Percentiles rank a stretch among this genome's conserved stretches.
Evolutionary conservation across 1,284 basidiomycete species (phyloP).

Genomic region (Puccinia coronata): DNA sequence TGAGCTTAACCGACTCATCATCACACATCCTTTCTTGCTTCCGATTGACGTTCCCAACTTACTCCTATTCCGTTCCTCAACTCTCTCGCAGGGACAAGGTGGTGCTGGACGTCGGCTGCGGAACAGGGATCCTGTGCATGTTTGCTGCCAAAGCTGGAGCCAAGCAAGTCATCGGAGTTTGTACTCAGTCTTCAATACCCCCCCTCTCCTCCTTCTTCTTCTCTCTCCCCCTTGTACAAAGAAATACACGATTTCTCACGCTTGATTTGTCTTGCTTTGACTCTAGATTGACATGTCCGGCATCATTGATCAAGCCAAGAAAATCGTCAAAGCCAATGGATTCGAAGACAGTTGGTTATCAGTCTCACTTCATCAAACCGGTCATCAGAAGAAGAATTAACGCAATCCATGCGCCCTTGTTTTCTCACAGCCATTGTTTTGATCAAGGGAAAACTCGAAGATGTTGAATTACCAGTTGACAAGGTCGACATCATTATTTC

Average conservation of each 20-base stretch:
- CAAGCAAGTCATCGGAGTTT: slow-evolving; percentile 79
- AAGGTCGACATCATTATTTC: slow-evolving; percentile 99
- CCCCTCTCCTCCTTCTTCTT: not conserved
- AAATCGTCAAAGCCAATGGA: slow-evolving; percentile 94
- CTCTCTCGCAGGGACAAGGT: slow-evolving; percentile 68
- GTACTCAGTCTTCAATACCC: slow-evolving; percentile 55
- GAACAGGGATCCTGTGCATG: slow-evolving; percentile 98
- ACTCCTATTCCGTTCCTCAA: too few relatives aligned
- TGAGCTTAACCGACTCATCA: not conserved
- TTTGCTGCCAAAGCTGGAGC: slow-evolving; percentile 98
- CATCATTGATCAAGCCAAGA: slow-evolving; percentile 97
- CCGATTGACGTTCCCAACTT: slow-evolving; percentile 14
- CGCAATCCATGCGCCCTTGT: not conserved
- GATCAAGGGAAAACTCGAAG: slow-evolving; percentile 97
- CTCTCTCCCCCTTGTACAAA: not conserved
- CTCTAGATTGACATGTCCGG: slow-evolving; percentile 98
- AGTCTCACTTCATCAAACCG: not conserved
- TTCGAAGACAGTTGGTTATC: slow-evolving; percentile 80
- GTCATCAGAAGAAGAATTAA: not conserved
- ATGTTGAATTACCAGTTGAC: slow-evolving; percentile 67
- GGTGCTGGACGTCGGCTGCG: slow-evolving; percentile 97
- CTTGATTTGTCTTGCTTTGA: slow-evolving; percentile 6
- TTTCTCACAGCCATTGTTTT: slow-evolving; percentile 76
- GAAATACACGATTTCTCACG: not conserved
- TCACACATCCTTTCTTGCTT: not conserved